Evolutionary conservation across 805 yeast species (phyloP), one percentile per base, ranked within the genome.

Genomic region (Monosporozyma siamensis): DNA sequence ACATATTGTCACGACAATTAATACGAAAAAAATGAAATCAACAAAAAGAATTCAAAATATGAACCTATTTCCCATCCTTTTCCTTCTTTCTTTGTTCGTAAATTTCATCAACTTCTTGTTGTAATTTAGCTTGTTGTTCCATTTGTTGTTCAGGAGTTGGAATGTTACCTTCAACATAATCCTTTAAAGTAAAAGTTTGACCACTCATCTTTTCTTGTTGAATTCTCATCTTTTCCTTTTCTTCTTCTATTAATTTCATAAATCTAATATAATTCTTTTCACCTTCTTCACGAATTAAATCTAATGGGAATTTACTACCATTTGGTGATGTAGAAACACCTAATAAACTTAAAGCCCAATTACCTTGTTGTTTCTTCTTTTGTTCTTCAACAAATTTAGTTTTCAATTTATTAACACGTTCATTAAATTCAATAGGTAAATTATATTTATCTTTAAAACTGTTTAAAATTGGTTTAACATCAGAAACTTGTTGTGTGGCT

Each of bases 271-370:
- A 90, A 63, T 85, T 87, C 68, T 78, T 77, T 65, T 87, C 95
- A 54, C 95, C 96, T 60, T 85, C 90, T 60, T 87, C 94, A 61
- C 97, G 82, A 51, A 89, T 79, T 43, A 78, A 61, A 65, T 90
- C 98, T 61, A 88, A 74, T 24, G 95, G 95, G 55, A 68, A 68
- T 44, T 67, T 76, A 38, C 66, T 63, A 10, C 47, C 36, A 7
- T 48, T 46, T 39, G 48, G 37, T 21, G 55, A 41, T 15, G 39
- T 42, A 1, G 66, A 54, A 34, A 80, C 65, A 34, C 95, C 95
- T 44, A 88, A 67, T 46, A 84, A 58, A 38, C 71, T 67, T 40
- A 81, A 75, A 34, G 80, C 68, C 65, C 79, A 74, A 63, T 70
- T 72, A 26, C 66, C 69, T 56, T 58, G 62, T 45, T 62, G 66